Evolutionary conservation across 2,329 filamentous ascomycete species (phyloP).

Genomic region (Phialemonium atrogriseum): DNA sequence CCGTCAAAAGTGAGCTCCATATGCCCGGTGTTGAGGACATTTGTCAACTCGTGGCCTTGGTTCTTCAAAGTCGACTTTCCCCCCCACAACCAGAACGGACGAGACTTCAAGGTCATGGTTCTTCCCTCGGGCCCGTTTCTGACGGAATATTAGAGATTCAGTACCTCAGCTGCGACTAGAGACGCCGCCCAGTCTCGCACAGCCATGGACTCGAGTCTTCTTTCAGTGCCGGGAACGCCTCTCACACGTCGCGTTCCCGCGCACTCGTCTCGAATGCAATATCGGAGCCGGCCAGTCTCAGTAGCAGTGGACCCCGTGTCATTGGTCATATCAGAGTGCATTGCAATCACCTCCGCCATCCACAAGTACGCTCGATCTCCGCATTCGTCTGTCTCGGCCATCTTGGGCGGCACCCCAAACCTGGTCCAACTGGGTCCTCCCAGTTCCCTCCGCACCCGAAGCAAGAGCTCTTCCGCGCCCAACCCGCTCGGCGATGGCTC

Average conservation of each 20-base stretch:
- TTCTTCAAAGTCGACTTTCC: no score
- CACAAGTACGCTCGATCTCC: slow-evolving; percentile 95
- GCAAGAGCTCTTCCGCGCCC: slow-evolving; percentile 28
- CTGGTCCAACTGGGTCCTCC: slow-evolving; percentile 44
- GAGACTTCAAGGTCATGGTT: no score
- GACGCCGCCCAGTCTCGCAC: no score
- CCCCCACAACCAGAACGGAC: no score
- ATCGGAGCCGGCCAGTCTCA: slow-evolving; percentile 55
- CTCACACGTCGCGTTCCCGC: slow-evolving; percentile 15
- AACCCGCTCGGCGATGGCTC: slow-evolving; percentile 29
- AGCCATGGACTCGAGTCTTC: slow-evolving; percentile 16
- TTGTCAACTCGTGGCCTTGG: no score
- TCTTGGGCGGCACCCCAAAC: slow-evolving; percentile 69
- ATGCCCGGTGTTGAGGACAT: no score
- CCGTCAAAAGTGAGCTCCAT: no score
- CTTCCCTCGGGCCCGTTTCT: no score
- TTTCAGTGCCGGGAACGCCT: slow-evolving; percentile 17
- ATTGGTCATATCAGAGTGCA: slow-evolving; percentile 96
- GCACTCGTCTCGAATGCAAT: slow-evolving; percentile 41
- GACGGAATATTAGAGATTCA: no score
- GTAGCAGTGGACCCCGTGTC: slow-evolving; percentile 87
- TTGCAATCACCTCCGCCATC: slow-evolving; percentile 95
- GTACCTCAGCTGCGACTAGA: no score
- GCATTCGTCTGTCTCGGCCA: slow-evolving; percentile 92
- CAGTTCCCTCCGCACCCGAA: slow-evolving; percentile 30